These are phyloP conservation scores for Ocimum tenuiflorum DNA, from an alignment of 257 asterid species.

Conservation along the genomic window DNA sequence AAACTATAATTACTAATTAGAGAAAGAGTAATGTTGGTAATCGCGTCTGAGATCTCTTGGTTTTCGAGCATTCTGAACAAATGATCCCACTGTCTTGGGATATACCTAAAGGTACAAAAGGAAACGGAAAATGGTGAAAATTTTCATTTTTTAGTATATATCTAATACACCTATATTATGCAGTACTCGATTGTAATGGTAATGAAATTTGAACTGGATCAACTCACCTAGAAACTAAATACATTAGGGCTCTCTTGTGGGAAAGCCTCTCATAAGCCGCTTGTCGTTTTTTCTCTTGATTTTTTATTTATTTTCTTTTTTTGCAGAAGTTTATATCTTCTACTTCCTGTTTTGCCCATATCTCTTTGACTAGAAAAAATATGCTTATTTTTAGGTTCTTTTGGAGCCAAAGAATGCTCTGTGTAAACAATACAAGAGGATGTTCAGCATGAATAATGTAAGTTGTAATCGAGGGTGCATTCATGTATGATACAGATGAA, in stretches of 20 bases:
- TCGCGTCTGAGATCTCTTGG: too few species aligned
- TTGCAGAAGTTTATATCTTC: background rate
- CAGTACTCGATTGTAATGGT: background rate
- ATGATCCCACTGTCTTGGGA: too few species aligned
- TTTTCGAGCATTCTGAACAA: too few species aligned
- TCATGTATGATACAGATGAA: background rate
- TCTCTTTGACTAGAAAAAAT: background rate
- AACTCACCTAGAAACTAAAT: too few species aligned
- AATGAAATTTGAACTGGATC: background rate
- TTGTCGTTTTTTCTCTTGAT: background rate
- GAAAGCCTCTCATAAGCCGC: background rate
- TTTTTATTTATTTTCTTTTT: too few species aligned
- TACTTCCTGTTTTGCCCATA: background rate
- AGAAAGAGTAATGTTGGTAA: too few species aligned
- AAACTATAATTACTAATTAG: too few species aligned
- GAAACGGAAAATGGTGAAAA: background rate
- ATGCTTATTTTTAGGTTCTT: constrained; percentile 55
- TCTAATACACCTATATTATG: background rate
- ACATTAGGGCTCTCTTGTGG: background rate
- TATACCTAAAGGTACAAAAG: too few species aligned
- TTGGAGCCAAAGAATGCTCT: constrained; percentile 83
- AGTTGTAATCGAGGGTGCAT: constrained; percentile 18
- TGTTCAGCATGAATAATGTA: constrained; percentile 78
- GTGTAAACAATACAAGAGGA: constrained; percentile 81
- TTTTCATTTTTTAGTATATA: background rate